phyloP scores from a whole-genome alignment of 306 rosid genomes.

The Glycine soja region DNA sequence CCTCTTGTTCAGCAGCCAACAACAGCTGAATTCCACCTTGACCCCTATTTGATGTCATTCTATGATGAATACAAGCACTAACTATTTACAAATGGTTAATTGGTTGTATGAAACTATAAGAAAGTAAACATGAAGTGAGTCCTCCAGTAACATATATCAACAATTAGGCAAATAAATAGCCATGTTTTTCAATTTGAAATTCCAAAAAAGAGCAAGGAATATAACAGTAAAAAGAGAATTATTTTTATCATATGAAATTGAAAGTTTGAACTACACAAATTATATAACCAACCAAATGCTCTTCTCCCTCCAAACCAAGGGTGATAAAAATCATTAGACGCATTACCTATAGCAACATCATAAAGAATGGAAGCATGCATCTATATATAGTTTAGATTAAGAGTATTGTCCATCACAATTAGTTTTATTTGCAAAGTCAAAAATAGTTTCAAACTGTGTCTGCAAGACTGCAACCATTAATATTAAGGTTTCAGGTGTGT shows the following conservation, averaged over 20 bases:
- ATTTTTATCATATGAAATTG: neutral
- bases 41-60: neutral
- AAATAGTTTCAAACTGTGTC: too few species aligned
- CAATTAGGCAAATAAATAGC: neutral
- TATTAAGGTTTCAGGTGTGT: too few species aligned
- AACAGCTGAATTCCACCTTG: too few species aligned
- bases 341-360: neutral
- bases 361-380: neutral
- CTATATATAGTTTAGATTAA: too few species aligned
- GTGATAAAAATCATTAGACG: neutral
- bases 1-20: too few species aligned
- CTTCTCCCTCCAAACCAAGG: neutral
- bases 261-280: neutral
- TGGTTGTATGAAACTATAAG: neutral
- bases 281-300: neutral
- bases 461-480: too few species aligned
- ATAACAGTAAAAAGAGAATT: neutral
- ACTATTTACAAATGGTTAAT: slow-evolving; percentile 35
- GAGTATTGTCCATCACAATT: too few species aligned
- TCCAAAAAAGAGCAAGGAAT: neutral
- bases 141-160: neutral
- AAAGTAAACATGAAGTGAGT: slow-evolving; percentile 20
- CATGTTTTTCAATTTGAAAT: neutral
- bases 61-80: slow-evolving; percentile 43
- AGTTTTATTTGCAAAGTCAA: too few species aligned